Evolutionary conservation across 768 basidiomycete genomes (phyloP).

Genomic region (Zangia roseola): DNA sequence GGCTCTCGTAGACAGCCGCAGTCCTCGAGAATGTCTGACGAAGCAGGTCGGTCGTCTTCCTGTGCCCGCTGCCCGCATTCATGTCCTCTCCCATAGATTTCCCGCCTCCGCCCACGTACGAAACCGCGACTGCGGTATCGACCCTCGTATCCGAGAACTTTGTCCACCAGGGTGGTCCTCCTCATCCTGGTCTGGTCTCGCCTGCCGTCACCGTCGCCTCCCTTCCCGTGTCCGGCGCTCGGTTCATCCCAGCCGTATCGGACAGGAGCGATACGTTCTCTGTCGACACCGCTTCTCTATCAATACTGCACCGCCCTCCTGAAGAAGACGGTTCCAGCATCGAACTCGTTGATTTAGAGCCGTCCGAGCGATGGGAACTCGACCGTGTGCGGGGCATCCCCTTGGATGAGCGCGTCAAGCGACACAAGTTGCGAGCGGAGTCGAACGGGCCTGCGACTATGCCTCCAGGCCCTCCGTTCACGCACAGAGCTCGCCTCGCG

Average conservation of each 20-base stretch:
- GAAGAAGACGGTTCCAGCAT: slow-evolving; percentile 51
- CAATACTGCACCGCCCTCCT: slow-evolving; percentile 17
- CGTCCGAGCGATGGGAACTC: slow-evolving; percentile 41
- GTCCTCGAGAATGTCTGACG: slow-evolving; percentile 29
- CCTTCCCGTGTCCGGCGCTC: slow-evolving; percentile 15
- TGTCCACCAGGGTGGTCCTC: slow-evolving; percentile 30
- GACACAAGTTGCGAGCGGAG: slow-evolving; percentile 36
- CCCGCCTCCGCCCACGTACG: slow-evolving; percentile 75
- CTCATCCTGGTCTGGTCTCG: slow-evolving; percentile 25
- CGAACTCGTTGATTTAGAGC: slow-evolving; percentile 53
- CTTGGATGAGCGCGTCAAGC: slow-evolving; percentile 40
- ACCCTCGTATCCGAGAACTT: slow-evolving; percentile 41
- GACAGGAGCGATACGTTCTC: slow-evolving; percentile 27
- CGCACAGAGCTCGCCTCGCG: slow-evolving; percentile 30
- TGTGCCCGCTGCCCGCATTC: background rate
- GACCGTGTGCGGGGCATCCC: slow-evolving; percentile 44
- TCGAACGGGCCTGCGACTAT: slow-evolving; percentile 15
- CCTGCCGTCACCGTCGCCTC: slow-evolving; percentile 24
- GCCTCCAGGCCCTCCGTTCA: slow-evolving; percentile 14
- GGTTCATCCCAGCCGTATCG: slow-evolving; percentile 10
- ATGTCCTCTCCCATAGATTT: slow-evolving; percentile 46
- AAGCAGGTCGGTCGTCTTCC: slow-evolving; percentile 28
- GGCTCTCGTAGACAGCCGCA: slow-evolving; percentile 26
- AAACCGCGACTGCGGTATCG: slow-evolving; percentile 48
- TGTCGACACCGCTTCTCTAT: slow-evolving; percentile 16